Conservation (phyloP, 768 basidiomycete species). For the Termitomyces sp. region DNA sequence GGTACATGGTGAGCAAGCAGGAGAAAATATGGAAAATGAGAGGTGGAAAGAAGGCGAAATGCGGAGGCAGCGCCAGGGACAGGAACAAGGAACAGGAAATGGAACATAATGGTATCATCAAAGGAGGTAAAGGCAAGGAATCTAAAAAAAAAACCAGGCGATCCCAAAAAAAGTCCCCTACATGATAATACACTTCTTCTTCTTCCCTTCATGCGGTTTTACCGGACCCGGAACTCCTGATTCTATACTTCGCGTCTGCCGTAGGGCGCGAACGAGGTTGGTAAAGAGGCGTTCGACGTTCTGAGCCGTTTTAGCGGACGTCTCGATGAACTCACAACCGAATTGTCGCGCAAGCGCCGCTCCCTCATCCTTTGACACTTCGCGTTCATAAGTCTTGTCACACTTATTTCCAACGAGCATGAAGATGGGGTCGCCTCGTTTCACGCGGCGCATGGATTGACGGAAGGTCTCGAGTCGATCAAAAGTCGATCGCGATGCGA, state of each 20-base stretch:
- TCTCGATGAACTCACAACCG: constrained; percentile 93
- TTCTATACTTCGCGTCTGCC: constrained; percentile 61
- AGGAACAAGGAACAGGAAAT: constrained; percentile 25
- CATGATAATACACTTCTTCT: constrained; percentile 71
- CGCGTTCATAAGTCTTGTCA: constrained; percentile 87
- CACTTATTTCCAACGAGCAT: constrained; percentile 97
- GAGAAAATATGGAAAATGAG: constrained; percentile 19
- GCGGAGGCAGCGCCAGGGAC: constrained; percentile 23
- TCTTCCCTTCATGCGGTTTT: constrained; percentile 34
- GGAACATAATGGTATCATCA: constrained; percentile 71
- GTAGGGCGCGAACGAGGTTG: constrained; percentile 77
- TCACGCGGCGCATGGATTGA: constrained; percentile 85
- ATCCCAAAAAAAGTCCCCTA: constrained; percentile 65
- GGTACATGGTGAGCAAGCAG: constrained; percentile 17
- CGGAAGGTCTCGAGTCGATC: constrained; percentile 87
- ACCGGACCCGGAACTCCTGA: constrained; percentile 33
- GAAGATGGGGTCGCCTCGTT: constrained; percentile 79
- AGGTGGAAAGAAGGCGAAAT: constrained; percentile 17
- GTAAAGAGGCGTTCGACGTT: constrained; percentile 92
- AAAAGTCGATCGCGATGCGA: constrained; percentile 89
- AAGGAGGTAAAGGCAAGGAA: constrained; percentile 63
- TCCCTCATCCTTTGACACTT: constrained; percentile 90
- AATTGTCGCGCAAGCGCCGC: constrained; percentile 73
- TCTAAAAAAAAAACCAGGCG: constrained; percentile 45
- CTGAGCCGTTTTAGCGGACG: constrained; percentile 90